Base-by-base conservation (phyloP, 2,329 filamentous ascomycete genomes). In the Exophiala mesophila region DNA sequence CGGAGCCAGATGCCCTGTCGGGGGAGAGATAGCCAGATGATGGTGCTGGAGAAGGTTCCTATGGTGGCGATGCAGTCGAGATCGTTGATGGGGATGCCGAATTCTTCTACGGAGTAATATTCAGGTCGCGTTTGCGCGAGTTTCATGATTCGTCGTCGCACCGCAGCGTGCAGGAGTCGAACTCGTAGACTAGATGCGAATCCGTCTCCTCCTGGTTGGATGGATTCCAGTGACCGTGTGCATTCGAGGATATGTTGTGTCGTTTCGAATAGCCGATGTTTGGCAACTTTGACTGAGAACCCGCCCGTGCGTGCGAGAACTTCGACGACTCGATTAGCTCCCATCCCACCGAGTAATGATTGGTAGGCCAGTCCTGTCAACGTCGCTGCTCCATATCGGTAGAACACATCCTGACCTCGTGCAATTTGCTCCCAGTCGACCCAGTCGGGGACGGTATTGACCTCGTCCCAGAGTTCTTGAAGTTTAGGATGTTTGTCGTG, bases 371-470 rank as follows among this genome's bases (percentile, higher is more conserved):
- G 72, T 32, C 64, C 78, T 5, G 80, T 83, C 15, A 88, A 62
- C 16, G 76, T 75, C 1, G 82, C 77, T 0, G 78, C 79, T 13
- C 78, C 83, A 60, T 88, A 89, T 24, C 85, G 77, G 60, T 86
- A 88, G 57, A 88, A 87, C 1, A 88, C 76, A 53, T 84, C 77
- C 59, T 90, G 85, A 0, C 85, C 85, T 55, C 85, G 71, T 45
- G 73, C 69, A 42, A 90, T 82, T 57, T 88, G 83, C 2, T 74
- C 74, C 84, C 83, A 89, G 58, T 88, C 78, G 2, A 89, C 85
- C 83, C 84, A 89, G 1, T 75, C 69, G 0, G 85, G 85, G 3
- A 87, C 63, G 0, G 73, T 79, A 44, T 78, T 82, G 42, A 84
- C 70, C 56, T 88, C 71, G 0, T 63, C 59, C 85, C 84, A 89